Conservation (phyloP, 352 stramenopile genomes). For the Albugo candida region DNA sequence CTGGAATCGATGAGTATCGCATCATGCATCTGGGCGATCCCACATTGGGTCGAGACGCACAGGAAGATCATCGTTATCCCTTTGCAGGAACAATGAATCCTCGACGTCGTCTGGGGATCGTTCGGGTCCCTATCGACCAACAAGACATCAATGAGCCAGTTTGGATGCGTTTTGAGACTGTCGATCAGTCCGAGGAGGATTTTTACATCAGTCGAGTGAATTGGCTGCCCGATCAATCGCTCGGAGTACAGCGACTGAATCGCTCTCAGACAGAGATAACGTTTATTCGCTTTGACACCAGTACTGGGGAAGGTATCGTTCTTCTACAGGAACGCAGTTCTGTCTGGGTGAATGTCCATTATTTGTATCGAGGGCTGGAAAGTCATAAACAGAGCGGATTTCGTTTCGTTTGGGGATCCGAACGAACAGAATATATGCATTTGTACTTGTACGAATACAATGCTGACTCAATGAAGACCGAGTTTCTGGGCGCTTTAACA, state of each 20-base stretch:
- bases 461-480: conserved; percentile 13
- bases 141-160: conserved; percentile 18
- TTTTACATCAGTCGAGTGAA: conserved; percentile 87
- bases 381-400: conserved; percentile 63
- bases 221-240: conserved; percentile 86
- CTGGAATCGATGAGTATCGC: conserved; percentile 81
- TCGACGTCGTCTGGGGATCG: conserved; percentile 64
- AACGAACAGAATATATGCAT: conserved; percentile 88
- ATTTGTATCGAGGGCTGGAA: conserved; percentile 82
- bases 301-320: conserved; percentile 33
- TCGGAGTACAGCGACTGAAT: conserved; percentile 81
- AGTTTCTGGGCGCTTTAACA: conserved; percentile 40
- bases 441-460: conserved; percentile 91
- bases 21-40: conserved; percentile 88
- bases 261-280: conserved; percentile 48
- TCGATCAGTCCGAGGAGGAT: conserved; percentile 17
- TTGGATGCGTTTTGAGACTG: conserved; percentile 53
- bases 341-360: conserved; percentile 91
- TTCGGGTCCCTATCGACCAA: conserved; percentile 10
- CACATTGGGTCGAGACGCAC: conserved; percentile 21
- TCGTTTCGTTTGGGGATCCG: conserved; percentile 89
- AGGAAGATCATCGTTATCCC: conserved; percentile 79
- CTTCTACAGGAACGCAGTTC: conserved; percentile 80
- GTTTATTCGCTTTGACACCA: conserved; percentile 66
- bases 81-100: conserved; percentile 90